Base-by-base conservation (phyloP, 345 rosid genomes). In the Eucalyptus rudis region DNA sequence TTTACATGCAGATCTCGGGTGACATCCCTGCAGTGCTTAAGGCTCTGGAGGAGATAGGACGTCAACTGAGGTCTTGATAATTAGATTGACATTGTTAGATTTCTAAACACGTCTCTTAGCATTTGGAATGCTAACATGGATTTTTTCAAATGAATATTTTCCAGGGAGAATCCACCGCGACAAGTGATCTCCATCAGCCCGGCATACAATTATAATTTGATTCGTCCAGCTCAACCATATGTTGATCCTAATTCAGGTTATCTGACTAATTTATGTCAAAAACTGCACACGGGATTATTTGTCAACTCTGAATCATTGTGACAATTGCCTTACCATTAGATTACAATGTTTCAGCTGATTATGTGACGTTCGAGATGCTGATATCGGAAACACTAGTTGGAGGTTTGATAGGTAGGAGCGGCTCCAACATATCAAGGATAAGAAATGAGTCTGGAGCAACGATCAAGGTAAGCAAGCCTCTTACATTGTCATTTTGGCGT, bases 271-370 rank as follows among this genome's bases (percentile, higher is more conserved):
- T 31, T 3, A 33, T 19, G 50, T 49, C 83, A 87, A 17, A 17
- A 64, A 88, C 92, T 90, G 81, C 91, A 66, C 51, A 81, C 43
- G 45, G 91, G 90, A 90, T 91, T 91, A 86, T 86, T 87, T 86
- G 90, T 91, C 92, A 90, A 91, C 93, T 91, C 92, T 91, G 49
- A 91, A 91, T 93, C 89, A 83, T 92, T 90, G 91, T 93, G 90
- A 90, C 90, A 92, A 93, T 90, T 90, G 90, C 94, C 91, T 94
- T 94, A 93, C 92, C 95, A 93, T 93, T 92, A 93, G 94, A 95
- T 91, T 93, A 93, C 95, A 91, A 92, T 94, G 94, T 93, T 94
- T 94, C 96, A 94, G 97, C 95, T 95, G 96, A 92, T 51, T 94
- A 92, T 88, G 94, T 94, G 76, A 94, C 95, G 8, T 68, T 94